A percentile compares a stretch with the other conserved stretches of the same genome.
Evolutionary conservation across 805 yeast genomes (phyloP).

Genomic region (Vanderwaltozyma verrucispora): DNA sequence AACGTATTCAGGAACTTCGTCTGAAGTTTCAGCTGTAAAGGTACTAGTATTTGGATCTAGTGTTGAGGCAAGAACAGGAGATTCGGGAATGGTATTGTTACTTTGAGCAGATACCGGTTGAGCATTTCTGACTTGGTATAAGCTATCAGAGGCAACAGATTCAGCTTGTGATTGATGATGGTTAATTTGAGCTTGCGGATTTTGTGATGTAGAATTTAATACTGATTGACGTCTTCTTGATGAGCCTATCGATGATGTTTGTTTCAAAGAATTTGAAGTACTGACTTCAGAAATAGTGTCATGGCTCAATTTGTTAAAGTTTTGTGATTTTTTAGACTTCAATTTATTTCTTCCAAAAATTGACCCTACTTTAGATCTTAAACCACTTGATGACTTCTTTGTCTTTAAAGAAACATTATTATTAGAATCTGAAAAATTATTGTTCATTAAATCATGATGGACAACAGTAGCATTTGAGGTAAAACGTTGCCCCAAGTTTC

Average conservation of each 20-base stretch:
- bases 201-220: neutral
- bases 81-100: too few relatives aligned
- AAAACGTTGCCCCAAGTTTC: slow-evolving; percentile 20
- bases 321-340: slow-evolving; percentile 21
- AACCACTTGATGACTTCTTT: slow-evolving; percentile 29
- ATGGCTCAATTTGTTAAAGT: neutral
- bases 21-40: neutral
- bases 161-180: neutral
- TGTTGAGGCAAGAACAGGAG: neutral
- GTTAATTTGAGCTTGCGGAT: too few relatives aligned
- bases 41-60: too few relatives aligned
- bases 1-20: neutral
- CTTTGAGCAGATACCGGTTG: neutral
- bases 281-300: neutral
- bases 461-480: slow-evolving; percentile 22
- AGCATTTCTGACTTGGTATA: neutral
- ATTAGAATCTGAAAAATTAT: slow-evolving; percentile 21
- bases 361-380: slow-evolving; percentile 68
- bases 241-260: neutral
- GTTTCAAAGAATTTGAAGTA: neutral
- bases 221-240: neutral
- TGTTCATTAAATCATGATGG: slow-evolving; percentile 25
- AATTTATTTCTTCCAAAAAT: slow-evolving; percentile 57
- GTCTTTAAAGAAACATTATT: slow-evolving; percentile 24
- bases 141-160: neutral